These are phyloP conservation scores for Globisporangium rhizosaccharum DNA, from an alignment of 352 stramenopile genomes.

Conservation along the genomic window DNA sequence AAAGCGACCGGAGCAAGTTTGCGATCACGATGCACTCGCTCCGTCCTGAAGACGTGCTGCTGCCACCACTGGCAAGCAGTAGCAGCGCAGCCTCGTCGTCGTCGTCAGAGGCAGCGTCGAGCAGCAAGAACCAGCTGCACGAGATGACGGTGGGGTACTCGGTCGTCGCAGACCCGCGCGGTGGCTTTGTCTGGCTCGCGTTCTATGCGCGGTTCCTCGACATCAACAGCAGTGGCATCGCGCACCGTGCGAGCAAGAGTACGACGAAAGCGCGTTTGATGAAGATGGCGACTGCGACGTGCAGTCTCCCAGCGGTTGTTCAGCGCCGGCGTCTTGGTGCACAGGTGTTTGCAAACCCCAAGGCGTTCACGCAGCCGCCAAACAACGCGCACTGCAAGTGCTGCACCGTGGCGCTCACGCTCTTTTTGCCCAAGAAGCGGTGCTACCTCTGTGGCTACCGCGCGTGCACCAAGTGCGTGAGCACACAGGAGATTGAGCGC, in stretches of 20 bases:
- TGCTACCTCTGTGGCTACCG: constrained; percentile 46
- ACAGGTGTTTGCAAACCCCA: constrained; percentile 28
- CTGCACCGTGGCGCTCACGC: constrained; percentile 27
- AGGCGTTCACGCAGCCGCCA: constrained; percentile 4
- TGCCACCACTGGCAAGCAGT: constrained; percentile 16
- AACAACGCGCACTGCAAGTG: constrained; percentile 36
- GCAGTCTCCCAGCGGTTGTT: constrained; percentile 29
- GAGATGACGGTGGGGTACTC: constrained; percentile 18
- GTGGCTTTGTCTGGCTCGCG: constrained; percentile 20
- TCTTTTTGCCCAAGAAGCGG: constrained; percentile 25
- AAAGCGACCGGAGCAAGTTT: constrained; percentile 10
- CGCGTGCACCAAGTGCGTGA: constrained; percentile 42
- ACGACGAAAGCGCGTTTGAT: constrained; percentile 18
- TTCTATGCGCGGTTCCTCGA: constrained; percentile 29
- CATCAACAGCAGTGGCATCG: not conserved
- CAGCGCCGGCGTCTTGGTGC: constrained; percentile 33
- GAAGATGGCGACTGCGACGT: constrained; percentile 22
- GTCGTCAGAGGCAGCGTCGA: not conserved
- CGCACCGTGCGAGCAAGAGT: constrained; percentile 13
- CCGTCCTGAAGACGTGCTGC: constrained; percentile 14
- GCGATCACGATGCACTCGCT: constrained; percentile 28
- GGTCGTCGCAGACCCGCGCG: constrained; percentile 10
- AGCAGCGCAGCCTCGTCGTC: constrained; percentile 2
- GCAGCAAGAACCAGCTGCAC: constrained; percentile 16
- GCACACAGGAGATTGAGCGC: constrained; percentile 27